Conservation (phyloP, 202 grass and related monocot species). For the Schoenoplectus tabernaemontani region DNA sequence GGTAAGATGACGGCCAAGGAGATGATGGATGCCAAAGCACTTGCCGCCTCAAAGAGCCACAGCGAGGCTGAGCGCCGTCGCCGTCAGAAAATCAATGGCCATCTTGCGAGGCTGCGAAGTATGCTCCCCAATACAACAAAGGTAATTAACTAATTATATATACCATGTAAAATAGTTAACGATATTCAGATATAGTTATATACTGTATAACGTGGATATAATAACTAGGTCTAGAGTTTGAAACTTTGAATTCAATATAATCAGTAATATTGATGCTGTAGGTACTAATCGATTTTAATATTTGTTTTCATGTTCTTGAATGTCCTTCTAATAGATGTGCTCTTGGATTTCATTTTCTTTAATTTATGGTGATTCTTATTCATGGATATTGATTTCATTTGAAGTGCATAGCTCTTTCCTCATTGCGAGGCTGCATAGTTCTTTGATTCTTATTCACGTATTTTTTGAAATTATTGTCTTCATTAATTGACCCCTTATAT, state of each 20-base stretch:
- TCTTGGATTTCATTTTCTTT: neutral
- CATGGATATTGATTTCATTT: neutral
- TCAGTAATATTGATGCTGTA: neutral
- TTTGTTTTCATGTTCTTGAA: neutral
- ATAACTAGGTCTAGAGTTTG: neutral
- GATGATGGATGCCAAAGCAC: slow-evolving; percentile 94
- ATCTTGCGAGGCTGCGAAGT: slow-evolving; percentile 79
- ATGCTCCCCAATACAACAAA: slow-evolving; percentile 94
- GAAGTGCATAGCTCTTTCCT: neutral
- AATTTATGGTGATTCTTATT: neutral
- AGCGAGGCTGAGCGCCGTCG: slow-evolving; percentile 97
- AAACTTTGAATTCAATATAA: neutral
- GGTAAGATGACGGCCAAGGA: slow-evolving; percentile 73
- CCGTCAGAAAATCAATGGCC: slow-evolving; percentile 82
- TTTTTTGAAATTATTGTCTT: neutral
- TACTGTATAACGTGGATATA: neutral
- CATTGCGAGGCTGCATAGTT: neutral
- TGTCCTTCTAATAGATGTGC: neutral
- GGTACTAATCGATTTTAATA: neutral
- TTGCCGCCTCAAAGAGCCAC: slow-evolving; percentile 89
- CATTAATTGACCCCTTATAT: neutral
- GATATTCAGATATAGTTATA: neutral
- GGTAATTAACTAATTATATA: slow-evolving; percentile 39
- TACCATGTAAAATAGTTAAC: neutral
- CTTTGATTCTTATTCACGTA: neutral